Conservation (phyloP, 2,329 filamentous ascomycete genomes). For the Cladosporium velox region DNA sequence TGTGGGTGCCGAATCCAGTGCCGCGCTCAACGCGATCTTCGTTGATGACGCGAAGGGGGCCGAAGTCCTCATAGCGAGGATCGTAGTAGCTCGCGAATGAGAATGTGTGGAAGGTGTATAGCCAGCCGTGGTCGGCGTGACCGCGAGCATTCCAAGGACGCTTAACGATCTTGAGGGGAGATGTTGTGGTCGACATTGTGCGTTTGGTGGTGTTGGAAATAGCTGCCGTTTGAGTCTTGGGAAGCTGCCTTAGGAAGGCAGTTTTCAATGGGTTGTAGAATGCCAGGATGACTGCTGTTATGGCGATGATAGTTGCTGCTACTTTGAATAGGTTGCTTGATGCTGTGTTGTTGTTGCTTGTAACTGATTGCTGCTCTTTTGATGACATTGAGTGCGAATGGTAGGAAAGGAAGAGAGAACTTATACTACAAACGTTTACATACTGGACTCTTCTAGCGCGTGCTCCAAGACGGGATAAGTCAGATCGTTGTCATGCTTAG, state of each 20-base stretch:
- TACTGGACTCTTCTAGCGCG: conserved; percentile 14
- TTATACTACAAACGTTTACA: conserved; percentile 21
- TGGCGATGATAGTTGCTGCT: conserved; percentile 34
- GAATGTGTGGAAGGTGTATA: conserved; percentile 85
- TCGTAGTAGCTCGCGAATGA: conserved; percentile 74
- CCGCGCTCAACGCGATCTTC: conserved; percentile 78
- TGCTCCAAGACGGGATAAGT: conserved; percentile 10
- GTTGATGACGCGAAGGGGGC: conserved; percentile 80
- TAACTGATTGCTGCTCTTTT: conserved; percentile 18
- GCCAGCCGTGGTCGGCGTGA: conserved; percentile 81
- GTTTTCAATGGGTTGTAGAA: conserved; percentile 44
- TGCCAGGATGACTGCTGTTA: conserved; percentile 49
- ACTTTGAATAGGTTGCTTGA: conserved; percentile 29
- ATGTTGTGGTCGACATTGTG: conserved; percentile 41
- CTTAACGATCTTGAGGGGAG: conserved; percentile 64
- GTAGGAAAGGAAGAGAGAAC: conserved; percentile 12
- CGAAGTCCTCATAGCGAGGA: conserved; percentile 67
- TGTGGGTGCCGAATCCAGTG: conserved; percentile 80
- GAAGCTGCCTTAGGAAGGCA: conserved; percentile 38
- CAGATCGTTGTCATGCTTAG: conserved; percentile 19
- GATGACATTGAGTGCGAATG: conserved; percentile 25
- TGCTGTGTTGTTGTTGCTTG: conserved; percentile 7
- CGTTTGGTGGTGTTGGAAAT: conserved; percentile 28
- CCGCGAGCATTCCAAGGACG: conserved; percentile 73
- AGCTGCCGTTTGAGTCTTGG: conserved; percentile 31